phyloP scores from a whole-genome alignment of 768 basidiomycete genomes.

The Lactifluus rugatus region DNA sequence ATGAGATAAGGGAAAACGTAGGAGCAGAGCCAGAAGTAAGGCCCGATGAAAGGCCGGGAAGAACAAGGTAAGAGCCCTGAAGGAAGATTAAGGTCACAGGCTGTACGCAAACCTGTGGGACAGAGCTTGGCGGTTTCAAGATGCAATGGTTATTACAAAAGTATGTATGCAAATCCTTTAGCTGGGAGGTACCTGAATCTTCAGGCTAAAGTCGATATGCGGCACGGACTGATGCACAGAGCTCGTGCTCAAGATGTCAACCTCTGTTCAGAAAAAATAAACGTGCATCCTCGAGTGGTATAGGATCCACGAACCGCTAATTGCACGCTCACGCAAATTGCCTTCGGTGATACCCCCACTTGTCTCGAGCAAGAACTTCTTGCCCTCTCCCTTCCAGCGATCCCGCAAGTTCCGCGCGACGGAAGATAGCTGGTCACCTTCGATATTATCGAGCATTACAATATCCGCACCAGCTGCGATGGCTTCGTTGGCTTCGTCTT shows the following conservation, averaged over 20 bases:
- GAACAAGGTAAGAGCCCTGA: too few relatives aligned
- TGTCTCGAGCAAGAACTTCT: conserved; percentile 77
- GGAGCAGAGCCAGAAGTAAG: too few relatives aligned
- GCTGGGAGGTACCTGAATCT: conserved; percentile 60
- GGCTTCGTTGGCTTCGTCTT: conserved; percentile 93
- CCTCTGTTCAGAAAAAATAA: conserved; percentile 41
- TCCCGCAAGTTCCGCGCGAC: conserved; percentile 65
- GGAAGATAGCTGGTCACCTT: conserved; percentile 57
- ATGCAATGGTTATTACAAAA: not conserved
- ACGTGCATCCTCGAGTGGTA: not conserved
- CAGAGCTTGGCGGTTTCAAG: not conserved
- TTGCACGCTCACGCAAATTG: conserved; percentile 71
- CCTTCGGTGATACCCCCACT: conserved; percentile 91
- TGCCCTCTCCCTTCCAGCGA: conserved; percentile 70
- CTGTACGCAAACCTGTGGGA: not conserved
- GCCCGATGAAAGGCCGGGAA: too few relatives aligned
- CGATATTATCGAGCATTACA: conserved; percentile 92
- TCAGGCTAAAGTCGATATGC: conserved; percentile 94
- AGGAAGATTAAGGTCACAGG: too few relatives aligned
- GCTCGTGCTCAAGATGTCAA: conserved; percentile 92
- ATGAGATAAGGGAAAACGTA: too few relatives aligned
- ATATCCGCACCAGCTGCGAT: conserved; percentile 92
- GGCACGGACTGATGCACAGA: conserved; percentile 84
- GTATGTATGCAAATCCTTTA: not conserved
- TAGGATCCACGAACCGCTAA: conserved; percentile 53